Conservation (phyloP, 129 eudicot genomes). For the Tanacetum coccineum region DNA sequence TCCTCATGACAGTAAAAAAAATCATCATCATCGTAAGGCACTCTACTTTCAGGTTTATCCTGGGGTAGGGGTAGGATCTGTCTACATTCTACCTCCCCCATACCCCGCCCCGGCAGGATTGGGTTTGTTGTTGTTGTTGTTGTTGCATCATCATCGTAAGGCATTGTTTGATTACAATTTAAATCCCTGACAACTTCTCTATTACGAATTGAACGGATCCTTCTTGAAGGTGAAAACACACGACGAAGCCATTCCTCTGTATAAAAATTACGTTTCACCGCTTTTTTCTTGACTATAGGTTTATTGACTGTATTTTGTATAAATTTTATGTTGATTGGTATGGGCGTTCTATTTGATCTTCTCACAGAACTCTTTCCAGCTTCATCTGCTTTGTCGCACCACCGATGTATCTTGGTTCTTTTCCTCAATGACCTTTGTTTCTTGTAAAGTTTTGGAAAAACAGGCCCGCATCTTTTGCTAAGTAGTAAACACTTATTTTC, state of each 20-base stretch:
- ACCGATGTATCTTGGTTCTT: too few species aligned
- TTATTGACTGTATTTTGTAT: conserved; percentile 9
- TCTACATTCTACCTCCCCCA: too few species aligned
- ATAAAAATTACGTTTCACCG: not conserved
- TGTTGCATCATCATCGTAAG: conserved; percentile 10
- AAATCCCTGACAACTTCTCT: conserved; percentile 5
- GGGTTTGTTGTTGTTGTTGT: too few species aligned
- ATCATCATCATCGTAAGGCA: conserved; percentile 1
- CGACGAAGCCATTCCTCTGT: not conserved
- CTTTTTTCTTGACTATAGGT: conserved; percentile 17
- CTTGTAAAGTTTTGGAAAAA: conserved; percentile 36
- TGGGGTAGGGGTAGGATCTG: too few species aligned
- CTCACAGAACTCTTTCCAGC: conserved; percentile 2
- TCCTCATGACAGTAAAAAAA: conserved; percentile 8
- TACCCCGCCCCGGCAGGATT: too few species aligned
- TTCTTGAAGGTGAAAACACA: conserved; percentile 25
- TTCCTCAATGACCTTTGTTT: conserved; percentile 26
- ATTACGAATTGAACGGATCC: conserved; percentile 18
- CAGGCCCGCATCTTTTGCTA: conserved; percentile 34
- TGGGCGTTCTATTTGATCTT: conserved; percentile 4
- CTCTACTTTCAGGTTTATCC: too few species aligned
- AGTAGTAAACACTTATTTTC: conserved; percentile 31
- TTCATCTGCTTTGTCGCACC: conserved; percentile 5
- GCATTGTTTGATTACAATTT: not conserved
- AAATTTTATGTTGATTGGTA: conserved; percentile 3